Evolutionary conservation across 441 rosid species (phyloP).

Genomic region (Pelargonium australe): DNA sequence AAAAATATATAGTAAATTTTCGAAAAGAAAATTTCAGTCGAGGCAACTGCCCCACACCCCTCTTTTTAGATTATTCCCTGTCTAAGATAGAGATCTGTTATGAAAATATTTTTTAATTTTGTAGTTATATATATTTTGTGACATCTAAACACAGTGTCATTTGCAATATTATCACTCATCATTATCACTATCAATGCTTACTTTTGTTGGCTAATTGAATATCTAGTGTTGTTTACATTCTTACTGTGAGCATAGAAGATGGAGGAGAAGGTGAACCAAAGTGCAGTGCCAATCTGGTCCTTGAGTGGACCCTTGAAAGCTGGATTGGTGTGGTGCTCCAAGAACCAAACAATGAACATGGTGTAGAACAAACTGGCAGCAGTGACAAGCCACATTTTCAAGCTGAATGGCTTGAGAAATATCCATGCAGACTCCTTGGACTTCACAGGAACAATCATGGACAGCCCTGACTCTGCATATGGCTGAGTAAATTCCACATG

Average conservation of each 20-base stretch:
- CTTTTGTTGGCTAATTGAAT: too few relatives aligned
- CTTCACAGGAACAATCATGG: conserved; percentile 25
- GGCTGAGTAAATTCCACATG: conserved; percentile 34
- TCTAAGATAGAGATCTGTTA: too few relatives aligned
- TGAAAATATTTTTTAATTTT: too few relatives aligned
- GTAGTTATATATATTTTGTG: too few relatives aligned
- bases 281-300: conserved; percentile 27
- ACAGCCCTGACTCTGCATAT: conserved; percentile 29
- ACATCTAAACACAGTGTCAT: too few relatives aligned
- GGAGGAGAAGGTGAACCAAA: conserved; percentile 39
- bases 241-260: conserved; percentile 47
- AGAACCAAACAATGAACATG: conserved; percentile 29
- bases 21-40: too few relatives aligned
- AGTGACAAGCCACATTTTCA: conserved; percentile 27
- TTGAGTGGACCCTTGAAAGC: conserved; percentile 28
- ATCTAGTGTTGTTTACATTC: conserved; percentile 5
- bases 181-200: too few relatives aligned
- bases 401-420: conserved; percentile 34
- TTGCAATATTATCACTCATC: too few relatives aligned
- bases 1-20: too few relatives aligned
- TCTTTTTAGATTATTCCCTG: too few relatives aligned
- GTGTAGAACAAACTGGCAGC: conserved; percentile 26
- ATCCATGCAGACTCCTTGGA: conserved; percentile 21
- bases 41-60: too few relatives aligned
- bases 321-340: conserved; percentile 26